Base-by-base conservation (phyloP, 2,329 filamentous ascomycete genomes). In the Clonostachys chloroleuca region DNA sequence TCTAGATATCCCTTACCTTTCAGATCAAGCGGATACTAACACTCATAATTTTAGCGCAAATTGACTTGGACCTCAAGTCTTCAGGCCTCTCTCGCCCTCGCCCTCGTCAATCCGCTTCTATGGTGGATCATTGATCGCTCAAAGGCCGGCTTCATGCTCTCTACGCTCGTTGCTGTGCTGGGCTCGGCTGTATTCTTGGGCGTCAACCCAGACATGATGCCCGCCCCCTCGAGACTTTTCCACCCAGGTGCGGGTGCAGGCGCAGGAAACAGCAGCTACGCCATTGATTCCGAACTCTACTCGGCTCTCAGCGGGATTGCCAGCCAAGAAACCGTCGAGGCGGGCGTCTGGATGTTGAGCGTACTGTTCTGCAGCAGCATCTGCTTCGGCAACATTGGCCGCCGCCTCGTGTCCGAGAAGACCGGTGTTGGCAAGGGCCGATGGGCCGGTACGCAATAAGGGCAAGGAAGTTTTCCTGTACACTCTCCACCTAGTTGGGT, bases 71-170 rank as follows among this genome's bases (percentile, higher is more conserved):
- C 92, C 57, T 96, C 92, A 9, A 94, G 91, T 2, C 81, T 96
- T n/a, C 94, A 99, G 67, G 84, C 95, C 17, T 95, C 92, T 2
- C 68, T 95, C 24, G 94, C 92, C 1, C 83, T 99, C 43, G 89
- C 91, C 18, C 81, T 97, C 50, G 89, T 87, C 17, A 97, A 97
- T 62, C 92, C 94, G 2, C 87, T 94, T 10, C 73, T 99, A 16
- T 99, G 94, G 94, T 99, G 95, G 68, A 76, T 97, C 20, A 87
- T 99, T 60, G 94, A 99, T 68, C 88, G 92, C 44, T 94, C 90
- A 42, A 84, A 83, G 55, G 80, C 91, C 0, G 94, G 94, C 5
- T 87, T 97, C 55, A 70, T 94, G 34, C 78, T 96, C 47, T 91
- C 89, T 1, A 76, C 84, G 13, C 70, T 81, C 2, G 84, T 96